phyloP scores from a whole-genome alignment of 176 grass and related monocot genomes.

The Oryza rufipogon region DNA sequence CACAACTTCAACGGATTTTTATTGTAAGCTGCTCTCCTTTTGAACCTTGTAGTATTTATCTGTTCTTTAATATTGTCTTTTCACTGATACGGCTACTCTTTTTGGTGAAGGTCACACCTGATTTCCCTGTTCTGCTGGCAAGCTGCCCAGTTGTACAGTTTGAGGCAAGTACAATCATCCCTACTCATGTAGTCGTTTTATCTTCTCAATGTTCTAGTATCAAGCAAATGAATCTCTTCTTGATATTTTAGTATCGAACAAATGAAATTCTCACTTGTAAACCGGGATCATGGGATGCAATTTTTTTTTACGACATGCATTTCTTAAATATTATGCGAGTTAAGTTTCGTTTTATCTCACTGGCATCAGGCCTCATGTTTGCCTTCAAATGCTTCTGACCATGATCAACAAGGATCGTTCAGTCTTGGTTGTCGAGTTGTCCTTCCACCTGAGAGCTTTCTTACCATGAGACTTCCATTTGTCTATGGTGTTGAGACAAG shows the following conservation, averaged over 20 bases:
- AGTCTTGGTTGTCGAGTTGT: conserved; percentile 71
- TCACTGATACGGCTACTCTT: conserved; percentile 23
- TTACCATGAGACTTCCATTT: conserved; percentile 90
- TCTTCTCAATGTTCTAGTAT: conserved; percentile 19
- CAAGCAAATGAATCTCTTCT: conserved; percentile 24
- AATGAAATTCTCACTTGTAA: conserved; percentile 26
- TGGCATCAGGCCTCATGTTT: conserved; percentile 74
- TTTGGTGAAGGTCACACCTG: conserved; percentile 73
- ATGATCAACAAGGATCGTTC: conserved; percentile 71
- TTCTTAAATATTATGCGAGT: conserved; percentile 23
- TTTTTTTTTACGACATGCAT: neutral
- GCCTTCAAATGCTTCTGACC: conserved; percentile 57
- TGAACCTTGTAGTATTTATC: conserved; percentile 13
- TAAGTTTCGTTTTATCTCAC: conserved; percentile 22
- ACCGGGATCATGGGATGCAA: conserved; percentile 12
- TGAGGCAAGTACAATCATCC: conserved; percentile 55
- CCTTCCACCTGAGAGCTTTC: conserved; percentile 92
- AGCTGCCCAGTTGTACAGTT: conserved; percentile 87
- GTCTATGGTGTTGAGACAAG: conserved; percentile 76
- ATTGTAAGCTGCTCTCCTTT: conserved; percentile 61
- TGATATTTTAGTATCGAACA: neutral
- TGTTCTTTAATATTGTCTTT: conserved; percentile 21
- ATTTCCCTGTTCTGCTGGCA: conserved; percentile 76
- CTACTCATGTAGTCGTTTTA: neutral
- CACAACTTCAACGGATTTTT: conserved; percentile 94